Conservation (phyloP, 164 flowering plant species). For the Chimonanthus salicifolius region DNA sequence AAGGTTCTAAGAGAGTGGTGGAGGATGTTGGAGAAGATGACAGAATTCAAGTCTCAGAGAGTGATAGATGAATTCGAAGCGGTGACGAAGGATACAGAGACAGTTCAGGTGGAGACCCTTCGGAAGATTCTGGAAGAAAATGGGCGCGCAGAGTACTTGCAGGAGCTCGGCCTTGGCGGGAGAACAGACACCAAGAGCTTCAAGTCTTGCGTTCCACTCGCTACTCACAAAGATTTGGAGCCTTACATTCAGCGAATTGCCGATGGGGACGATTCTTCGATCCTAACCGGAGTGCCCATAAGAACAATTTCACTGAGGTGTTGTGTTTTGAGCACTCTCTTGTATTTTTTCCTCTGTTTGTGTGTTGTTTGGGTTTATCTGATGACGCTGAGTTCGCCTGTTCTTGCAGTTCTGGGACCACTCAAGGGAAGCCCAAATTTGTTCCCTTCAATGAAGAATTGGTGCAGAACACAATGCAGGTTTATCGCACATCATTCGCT, state of each 20-base stretch:
- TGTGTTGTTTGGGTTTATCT: too few species aligned
- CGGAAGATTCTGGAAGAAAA: conserved; percentile 67
- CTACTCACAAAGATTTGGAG: conserved; percentile 62
- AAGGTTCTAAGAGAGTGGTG: not conserved
- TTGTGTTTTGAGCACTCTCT: not conserved
- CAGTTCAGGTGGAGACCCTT: conserved; percentile 67
- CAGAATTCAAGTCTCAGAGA: conserved; percentile 24
- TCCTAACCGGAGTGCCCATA: conserved; percentile 81
- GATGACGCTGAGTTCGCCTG: not conserved
- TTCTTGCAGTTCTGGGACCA: conserved; percentile 78
- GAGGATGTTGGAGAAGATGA: conserved; percentile 65
- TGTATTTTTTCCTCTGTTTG: not conserved
- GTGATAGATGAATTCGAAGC: conserved; percentile 78
- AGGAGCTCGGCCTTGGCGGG: conserved; percentile 60
- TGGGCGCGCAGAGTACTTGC: conserved; percentile 59
- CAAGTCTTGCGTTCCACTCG: conserved; percentile 67
- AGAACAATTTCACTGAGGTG: conserved; percentile 73
- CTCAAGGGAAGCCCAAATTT: conserved; percentile 78
- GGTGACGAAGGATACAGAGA: conserved; percentile 54
- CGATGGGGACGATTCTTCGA: conserved; percentile 57
- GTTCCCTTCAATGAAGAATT: conserved; percentile 78
- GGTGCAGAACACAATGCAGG: conserved; percentile 61
- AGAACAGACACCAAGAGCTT: conserved; percentile 70
- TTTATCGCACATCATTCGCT: conserved; percentile 69
- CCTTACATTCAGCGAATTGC: conserved; percentile 63